Evolutionary conservation across 2,329 filamentous ascomycete species (phyloP).

Genomic region (Beauveria asiatica): DNA sequence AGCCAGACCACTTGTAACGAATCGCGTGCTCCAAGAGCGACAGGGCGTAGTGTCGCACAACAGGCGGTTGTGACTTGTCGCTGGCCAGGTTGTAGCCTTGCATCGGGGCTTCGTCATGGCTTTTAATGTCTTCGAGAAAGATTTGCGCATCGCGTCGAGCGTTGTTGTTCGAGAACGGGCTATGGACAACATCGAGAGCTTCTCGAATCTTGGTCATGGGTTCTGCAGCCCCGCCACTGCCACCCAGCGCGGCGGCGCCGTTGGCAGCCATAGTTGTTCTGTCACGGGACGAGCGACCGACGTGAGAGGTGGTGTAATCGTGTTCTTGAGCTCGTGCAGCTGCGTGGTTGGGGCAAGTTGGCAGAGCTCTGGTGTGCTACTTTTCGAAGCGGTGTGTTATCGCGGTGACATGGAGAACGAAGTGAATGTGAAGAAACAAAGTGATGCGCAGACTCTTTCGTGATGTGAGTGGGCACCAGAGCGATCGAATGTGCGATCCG

Average conservation of each 20-base stretch:
- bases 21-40: constrained; percentile 86
- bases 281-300: constrained; percentile 7
- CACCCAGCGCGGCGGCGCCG: constrained; percentile 23
- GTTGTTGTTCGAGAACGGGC: constrained; percentile 69
- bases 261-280: constrained; percentile 27
- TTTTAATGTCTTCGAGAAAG: constrained; percentile 81
- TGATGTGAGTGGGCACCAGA: background rate
- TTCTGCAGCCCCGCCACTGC: constrained; percentile 31
- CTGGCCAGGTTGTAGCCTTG: constrained; percentile 78
- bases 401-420: constrained; percentile 8
- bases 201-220: constrained; percentile 64
- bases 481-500: constrained; percentile 2
- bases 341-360: constrained; percentile 1
- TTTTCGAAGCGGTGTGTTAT: constrained; percentile 7
- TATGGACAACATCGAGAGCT: constrained; percentile 83
- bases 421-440: constrained; percentile 3
- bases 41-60: constrained; percentile 88
- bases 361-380: background rate
- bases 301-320: background rate
- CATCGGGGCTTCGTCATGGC: constrained; percentile 66
- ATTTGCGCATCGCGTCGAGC: constrained; percentile 72
- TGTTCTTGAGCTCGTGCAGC: background rate
- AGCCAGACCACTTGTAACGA: constrained; percentile 73
- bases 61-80: constrained; percentile 63
- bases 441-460: background rate